Evolutionary conservation across 106 monocot genomes (phyloP).

Genomic region (Dioscorea alata): DNA sequence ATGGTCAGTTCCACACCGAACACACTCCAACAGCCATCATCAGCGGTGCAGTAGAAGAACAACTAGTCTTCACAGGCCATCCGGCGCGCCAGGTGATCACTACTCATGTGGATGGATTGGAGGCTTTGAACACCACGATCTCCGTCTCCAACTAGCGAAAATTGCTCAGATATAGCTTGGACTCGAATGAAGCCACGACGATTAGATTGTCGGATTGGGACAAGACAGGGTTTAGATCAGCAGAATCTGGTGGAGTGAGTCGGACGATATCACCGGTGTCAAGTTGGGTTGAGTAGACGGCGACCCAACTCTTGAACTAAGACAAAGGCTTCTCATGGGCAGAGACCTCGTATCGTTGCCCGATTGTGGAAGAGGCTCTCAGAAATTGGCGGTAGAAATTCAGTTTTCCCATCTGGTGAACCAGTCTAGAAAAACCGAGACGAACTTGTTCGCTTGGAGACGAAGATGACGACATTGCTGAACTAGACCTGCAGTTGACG

Average conservation of each 20-base stretch:
- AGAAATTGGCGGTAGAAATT: slow-evolving; percentile 22
- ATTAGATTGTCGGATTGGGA: slow-evolving; percentile 52
- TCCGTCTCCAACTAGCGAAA: slow-evolving; percentile 64
- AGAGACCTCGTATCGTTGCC: slow-evolving; percentile 42
- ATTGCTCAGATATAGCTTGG: slow-evolving; percentile 45
- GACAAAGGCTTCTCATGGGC: slow-evolving; percentile 43
- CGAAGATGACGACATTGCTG: slow-evolving; percentile 30
- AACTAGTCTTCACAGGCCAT: slow-evolving; percentile 65
- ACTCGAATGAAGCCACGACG: slow-evolving; percentile 69
- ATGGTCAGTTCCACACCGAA: slow-evolving; percentile 36
- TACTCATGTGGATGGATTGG: slow-evolving; percentile 27
- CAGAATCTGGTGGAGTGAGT: slow-evolving; percentile 44
- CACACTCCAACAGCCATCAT: slow-evolving; percentile 93
- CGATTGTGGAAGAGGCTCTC: slow-evolving; percentile 71
- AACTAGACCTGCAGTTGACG: no score
- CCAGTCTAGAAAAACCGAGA: slow-evolving; percentile 28
- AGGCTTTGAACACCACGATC: slow-evolving; percentile 49
- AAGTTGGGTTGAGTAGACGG: slow-evolving; percentile 38
- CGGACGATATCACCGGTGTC: slow-evolving; percentile 18
- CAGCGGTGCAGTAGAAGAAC: slow-evolving; percentile 65
- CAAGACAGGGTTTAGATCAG: slow-evolving; percentile 74
- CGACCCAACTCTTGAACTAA: slow-evolving; percentile 78
- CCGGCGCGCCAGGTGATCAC: slow-evolving; percentile 40
- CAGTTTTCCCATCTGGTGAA: slow-evolving; percentile 5
- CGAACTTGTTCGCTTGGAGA: slow-evolving; percentile 65